These are phyloP conservation scores for Bathelium albidoporum DNA, from an alignment of 495 filamentous ascomycete genomes.

Conservation along the genomic window DNA sequence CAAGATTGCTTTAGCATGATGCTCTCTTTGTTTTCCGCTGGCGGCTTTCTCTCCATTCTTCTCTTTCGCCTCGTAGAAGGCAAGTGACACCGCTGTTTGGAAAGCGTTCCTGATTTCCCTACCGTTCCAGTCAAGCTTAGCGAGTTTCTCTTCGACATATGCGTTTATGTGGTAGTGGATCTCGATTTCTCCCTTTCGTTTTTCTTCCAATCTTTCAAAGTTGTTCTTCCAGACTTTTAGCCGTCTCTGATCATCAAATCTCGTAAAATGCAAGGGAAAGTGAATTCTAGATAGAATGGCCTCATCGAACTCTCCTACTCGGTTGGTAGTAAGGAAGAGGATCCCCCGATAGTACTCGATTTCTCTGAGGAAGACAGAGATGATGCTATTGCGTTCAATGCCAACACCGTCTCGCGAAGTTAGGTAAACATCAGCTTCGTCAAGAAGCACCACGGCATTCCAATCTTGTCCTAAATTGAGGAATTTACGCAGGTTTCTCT, in stretches of 20 bases:
- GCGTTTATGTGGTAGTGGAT: constrained; percentile 1
- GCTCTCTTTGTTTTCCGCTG: neutral
- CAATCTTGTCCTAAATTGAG: neutral
- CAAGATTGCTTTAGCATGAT: neutral
- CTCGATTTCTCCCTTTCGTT: constrained; percentile 11
- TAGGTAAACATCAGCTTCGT: neutral
- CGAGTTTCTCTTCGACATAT: constrained; percentile 7
- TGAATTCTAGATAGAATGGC: constrained; percentile 25
- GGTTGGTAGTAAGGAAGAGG: constrained; percentile 25
- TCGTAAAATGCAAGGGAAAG: constrained; percentile 5
- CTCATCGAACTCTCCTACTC: constrained; percentile 21
- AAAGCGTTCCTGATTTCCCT: constrained; percentile 22
- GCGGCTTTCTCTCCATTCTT: neutral
- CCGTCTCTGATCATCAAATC: constrained; percentile 6
- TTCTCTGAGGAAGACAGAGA: neutral
- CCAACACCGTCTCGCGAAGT: neutral
- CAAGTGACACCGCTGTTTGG: constrained; percentile 19
- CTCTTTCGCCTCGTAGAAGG: neutral
- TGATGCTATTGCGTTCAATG: neutral
- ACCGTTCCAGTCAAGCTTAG: constrained; percentile 19
- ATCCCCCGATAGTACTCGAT: constrained; percentile 30
- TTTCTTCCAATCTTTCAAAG: constrained; percentile 18
- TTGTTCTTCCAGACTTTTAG: constrained; percentile 18
- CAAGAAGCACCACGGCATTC: neutral
- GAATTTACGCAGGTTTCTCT: neutral